phyloP scores from a whole-genome alignment of 2,329 filamentous ascomycete species.

The Paraphoma chrysanthemicola region DNA sequence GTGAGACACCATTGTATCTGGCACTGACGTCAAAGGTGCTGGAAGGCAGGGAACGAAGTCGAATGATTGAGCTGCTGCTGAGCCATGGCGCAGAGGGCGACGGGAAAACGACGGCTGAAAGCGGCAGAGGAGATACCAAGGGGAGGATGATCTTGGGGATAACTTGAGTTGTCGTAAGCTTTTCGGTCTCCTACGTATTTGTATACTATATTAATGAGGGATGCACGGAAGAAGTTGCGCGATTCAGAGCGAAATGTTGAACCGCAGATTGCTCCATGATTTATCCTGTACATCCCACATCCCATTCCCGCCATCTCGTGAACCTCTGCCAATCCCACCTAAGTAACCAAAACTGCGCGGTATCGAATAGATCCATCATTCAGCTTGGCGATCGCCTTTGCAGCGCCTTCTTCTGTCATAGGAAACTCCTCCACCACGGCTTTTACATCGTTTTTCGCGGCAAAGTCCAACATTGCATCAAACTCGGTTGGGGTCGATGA shows the following conservation, averaged over 20 bases:
- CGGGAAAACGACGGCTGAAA: conserved; percentile 16
- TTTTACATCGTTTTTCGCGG: neutral
- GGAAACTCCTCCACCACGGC: neutral
- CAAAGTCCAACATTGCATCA: neutral
- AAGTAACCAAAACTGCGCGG: neutral
- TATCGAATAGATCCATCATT: neutral
- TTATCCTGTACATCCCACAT: too few relatives aligned
- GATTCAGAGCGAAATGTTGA: too few relatives aligned
- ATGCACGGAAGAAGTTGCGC: too few relatives aligned
- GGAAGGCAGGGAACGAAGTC: conserved; percentile 34
- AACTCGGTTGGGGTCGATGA: neutral
- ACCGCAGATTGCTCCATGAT: too few relatives aligned
- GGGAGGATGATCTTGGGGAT: conserved; percentile 28
- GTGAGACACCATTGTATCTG: conserved; percentile 31
- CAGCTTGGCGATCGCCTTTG: neutral
- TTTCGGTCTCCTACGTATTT: too few relatives aligned
- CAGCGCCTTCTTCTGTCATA: neutral
- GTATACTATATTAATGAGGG: too few relatives aligned
- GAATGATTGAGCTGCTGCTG: conserved; percentile 37
- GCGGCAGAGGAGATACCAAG: conserved; percentile 26
- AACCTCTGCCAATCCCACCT: too few relatives aligned
- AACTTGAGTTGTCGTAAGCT: neutral
- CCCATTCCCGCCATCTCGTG: too few relatives aligned
- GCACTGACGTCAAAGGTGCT: conserved; percentile 24
- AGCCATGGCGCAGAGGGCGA: conserved; percentile 38